Evolutionary conservation across 2,329 filamentous ascomycete genomes (phyloP).

Genomic region (Fusarium scirpi): DNA sequence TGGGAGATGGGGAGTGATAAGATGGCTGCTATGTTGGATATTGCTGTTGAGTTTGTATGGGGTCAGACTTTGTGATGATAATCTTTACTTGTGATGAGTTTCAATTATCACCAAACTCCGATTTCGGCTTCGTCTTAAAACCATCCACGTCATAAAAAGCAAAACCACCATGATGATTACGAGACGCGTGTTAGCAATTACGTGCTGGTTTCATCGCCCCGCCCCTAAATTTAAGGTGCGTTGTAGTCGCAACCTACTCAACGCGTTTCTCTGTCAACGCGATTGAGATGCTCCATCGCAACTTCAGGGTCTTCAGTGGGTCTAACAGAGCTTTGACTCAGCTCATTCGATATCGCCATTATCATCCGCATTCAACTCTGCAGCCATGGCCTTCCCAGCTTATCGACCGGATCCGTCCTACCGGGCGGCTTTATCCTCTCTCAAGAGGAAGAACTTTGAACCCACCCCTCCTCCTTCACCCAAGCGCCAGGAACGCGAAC

Average conservation of each 20-base stretch:
- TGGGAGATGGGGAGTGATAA: slow-evolving; percentile 48
- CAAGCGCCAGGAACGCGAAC: neutral
- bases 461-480: neutral
- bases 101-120: neutral
- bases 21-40: slow-evolving; percentile 38
- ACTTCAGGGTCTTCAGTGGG: neutral
- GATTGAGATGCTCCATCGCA: neutral
- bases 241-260: neutral
- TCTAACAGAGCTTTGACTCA: neutral
- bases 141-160: slow-evolving; percentile 1
- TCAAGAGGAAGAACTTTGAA: neutral
- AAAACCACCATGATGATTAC: neutral
- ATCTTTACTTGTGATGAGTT: neutral
- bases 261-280: neutral
- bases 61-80: neutral
- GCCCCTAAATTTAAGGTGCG: neutral
- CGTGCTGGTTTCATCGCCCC: neutral
- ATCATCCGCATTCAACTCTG: no score
- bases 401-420: neutral
- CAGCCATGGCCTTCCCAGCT: neutral
- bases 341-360: neutral
- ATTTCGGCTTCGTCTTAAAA: neutral
- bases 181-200: neutral
- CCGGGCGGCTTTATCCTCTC: no score
- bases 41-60: slow-evolving; percentile 43